Evolutionary conservation across 768 basidiomycete species (phyloP), one percentile per base, ranked within the genome.

Genomic region (Ephemerocybe angulata): DNA sequence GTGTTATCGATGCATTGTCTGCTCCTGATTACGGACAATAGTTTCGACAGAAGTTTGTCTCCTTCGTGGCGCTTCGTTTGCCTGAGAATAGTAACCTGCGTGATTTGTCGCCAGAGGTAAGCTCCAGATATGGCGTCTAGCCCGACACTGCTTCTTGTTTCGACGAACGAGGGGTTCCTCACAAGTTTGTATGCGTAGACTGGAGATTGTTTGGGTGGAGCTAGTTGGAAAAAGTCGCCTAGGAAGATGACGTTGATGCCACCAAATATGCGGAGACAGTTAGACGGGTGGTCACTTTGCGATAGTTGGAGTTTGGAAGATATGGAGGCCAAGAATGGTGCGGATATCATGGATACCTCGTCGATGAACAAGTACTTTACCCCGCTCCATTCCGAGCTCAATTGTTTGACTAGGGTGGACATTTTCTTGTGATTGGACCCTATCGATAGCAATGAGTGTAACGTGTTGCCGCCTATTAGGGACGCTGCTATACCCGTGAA

Each of bases 181-280:
- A 58, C 49, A 2, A 64, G 50, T 12, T 50, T 38, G 22, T 60
- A 27, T 0, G 47, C 28, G 49, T 63, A 70, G 8, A 71, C 46
- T 0, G 62, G 30, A 1, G 48, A 35, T n/a, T 58, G 62, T 25
- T 27, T 27, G 6, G 41, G 47, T 10, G 70, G 70, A 3, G 29
- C 3, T 19, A 50, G 30, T 19, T 50, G 48, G 48, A 12, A 35
- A 15, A 50, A 50, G 29, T 15, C 70, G 7, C 70, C 70, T 0
- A 59, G 52, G 53, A 69, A 67, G 2, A 72, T 69, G 1, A 73
- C 54, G 52, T 69, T 71, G 0, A 71, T 53, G 0, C 69, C 67
- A 0, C 72, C 71, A 47, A 67, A 70, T 1, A 62, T 63, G 13
- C 33, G 40, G 0, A 11, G 3, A 8, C 29, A 10, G 22, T 57